These are phyloP conservation scores for Neofusicoccum cordaticola DNA, from an alignment of 2,329 filamentous ascomycete species.

Conservation along the genomic window DNA sequence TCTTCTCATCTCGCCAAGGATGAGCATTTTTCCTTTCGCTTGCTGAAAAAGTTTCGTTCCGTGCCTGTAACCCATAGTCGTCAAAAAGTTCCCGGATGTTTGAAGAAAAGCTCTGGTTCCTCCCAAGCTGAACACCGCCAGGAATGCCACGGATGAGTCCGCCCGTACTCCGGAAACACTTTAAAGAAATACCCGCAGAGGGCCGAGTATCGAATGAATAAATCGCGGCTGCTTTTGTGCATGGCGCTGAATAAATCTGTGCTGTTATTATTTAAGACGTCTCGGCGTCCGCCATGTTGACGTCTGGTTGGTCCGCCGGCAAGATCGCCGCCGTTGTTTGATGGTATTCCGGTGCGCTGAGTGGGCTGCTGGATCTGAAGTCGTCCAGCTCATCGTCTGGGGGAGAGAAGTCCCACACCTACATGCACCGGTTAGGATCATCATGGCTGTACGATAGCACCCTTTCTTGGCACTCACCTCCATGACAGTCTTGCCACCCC, in stretches of 20 bases:
- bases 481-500: slow-evolving; percentile 87
- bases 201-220: neutral
- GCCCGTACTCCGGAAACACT: slow-evolving; percentile 2
- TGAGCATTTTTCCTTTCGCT: slow-evolving; percentile 2
- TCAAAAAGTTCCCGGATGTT: neutral
- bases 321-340: neutral
- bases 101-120: neutral
- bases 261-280: neutral
- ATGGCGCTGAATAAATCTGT: neutral
- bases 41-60: slow-evolving; percentile 6
- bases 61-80: slow-evolving; percentile 3
- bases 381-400: slow-evolving; percentile 60
- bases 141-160: slow-evolving; percentile 12
- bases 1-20: slow-evolving; percentile 11
- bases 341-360: slow-evolving; percentile 39
- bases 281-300: slow-evolving; percentile 11
- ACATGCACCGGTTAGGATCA: neutral
- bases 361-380: slow-evolving; percentile 40
- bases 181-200: neutral
- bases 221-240: slow-evolving; percentile 10
- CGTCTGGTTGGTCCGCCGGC: neutral
- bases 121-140: slow-evolving; percentile 7
- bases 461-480: slow-evolving; percentile 63
- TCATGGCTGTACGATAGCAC: neutral
- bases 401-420: slow-evolving; percentile 96